Evolutionary conservation across 305 asterid genomes (phyloP).

Genomic region (Ruellia speciosa): DNA sequence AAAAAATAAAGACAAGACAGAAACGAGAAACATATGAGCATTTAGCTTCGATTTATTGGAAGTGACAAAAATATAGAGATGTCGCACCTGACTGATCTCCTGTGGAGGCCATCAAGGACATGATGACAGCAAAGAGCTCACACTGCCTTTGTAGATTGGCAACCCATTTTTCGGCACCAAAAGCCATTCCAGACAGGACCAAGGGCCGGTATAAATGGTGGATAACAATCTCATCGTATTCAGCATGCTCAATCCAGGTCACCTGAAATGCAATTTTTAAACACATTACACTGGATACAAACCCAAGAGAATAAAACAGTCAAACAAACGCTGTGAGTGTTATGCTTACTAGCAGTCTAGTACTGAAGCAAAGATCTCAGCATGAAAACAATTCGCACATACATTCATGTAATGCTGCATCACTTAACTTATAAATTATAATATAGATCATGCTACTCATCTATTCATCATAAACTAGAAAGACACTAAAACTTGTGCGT

Average conservation of each 20-base stretch:
- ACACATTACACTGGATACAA: too few relatives aligned
- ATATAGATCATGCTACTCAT: too few relatives aligned
- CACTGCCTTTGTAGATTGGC: conserved; percentile 60
- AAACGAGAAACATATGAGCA: background rate
- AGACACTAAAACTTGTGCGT: too few relatives aligned
- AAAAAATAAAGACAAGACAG: background rate
- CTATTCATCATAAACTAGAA: too few relatives aligned
- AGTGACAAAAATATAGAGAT: background rate
- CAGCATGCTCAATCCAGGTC: conserved; percentile 75
- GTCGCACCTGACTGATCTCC: conserved; percentile 49
- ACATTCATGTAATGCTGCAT: too few relatives aligned
- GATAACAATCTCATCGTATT: conserved; percentile 45
- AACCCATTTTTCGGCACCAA: conserved; percentile 80
- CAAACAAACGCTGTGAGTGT: too few relatives aligned
- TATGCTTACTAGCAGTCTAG: too few relatives aligned
- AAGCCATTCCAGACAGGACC: conserved; percentile 58
- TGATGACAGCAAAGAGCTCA: conserved; percentile 32
- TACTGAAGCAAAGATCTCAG: too few relatives aligned
- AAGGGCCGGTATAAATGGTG: conserved; percentile 50
- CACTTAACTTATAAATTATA: too few relatives aligned
- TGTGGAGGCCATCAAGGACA: conserved; percentile 27
- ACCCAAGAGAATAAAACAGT: too few relatives aligned
- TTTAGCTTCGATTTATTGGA: background rate
- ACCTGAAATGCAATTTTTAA: conserved; percentile 33
- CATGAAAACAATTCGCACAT: too few relatives aligned